A percentile compares a stretch with the other conserved stretches of the same genome.
Conservation (phyloP, 306 rosid genomes). For the Pachyrhizus erosus region DNA sequence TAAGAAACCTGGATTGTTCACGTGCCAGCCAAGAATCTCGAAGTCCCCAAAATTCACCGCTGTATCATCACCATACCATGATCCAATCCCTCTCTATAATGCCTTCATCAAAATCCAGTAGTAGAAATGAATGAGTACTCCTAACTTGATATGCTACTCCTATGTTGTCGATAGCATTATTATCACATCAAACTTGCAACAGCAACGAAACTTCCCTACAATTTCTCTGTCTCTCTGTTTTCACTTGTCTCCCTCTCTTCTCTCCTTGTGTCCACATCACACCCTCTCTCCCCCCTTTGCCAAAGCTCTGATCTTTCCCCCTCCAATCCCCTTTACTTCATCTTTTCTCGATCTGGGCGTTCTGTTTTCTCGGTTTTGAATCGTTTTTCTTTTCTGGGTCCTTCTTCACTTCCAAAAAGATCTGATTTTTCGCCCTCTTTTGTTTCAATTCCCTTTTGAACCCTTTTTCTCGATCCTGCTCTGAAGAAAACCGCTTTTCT, state of each 20-base stretch:
- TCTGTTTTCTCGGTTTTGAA: constrained; percentile 38
- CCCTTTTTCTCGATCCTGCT: constrained; percentile 48
- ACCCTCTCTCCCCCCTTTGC: background rate
- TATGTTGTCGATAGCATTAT: constrained; percentile 4
- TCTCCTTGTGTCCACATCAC: background rate
- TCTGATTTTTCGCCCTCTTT: constrained; percentile 19
- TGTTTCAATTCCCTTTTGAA: background rate
- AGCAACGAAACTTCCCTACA: constrained; percentile 3
- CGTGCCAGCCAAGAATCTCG: constrained; percentile 44
- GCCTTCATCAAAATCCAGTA: background rate
- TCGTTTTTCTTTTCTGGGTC: constrained; percentile 47
- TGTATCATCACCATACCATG: background rate
- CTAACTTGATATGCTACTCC: background rate
- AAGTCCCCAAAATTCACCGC: constrained; percentile 22
- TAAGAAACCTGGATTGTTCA: constrained; percentile 37
- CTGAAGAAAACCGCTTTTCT: constrained; percentile 20
- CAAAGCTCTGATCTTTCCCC: constrained; percentile 33
- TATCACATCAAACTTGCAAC: background rate
- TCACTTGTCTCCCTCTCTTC: background rate
- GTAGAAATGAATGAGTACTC: background rate
- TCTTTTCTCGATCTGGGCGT: constrained; percentile 50
- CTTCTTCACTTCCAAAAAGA: background rate
- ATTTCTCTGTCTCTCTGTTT: background rate
- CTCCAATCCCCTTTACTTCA: too few relatives aligned
- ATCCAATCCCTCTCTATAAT: background rate